phyloP scores from a whole-genome alignment of 768 basidiomycete genomes.

The Termitomyces sp. region DNA sequence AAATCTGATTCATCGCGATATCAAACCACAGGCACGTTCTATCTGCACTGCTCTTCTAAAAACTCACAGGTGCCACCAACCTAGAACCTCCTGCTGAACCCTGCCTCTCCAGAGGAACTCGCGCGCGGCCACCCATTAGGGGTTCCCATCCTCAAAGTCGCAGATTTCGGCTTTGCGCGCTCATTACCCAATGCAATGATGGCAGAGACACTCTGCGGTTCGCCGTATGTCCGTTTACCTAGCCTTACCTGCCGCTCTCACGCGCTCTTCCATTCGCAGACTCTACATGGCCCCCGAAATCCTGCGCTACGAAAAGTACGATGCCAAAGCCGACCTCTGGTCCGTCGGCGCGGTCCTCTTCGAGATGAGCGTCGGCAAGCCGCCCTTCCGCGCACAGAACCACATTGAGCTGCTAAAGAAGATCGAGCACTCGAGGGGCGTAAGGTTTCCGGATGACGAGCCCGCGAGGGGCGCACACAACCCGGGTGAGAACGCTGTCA shows the following conservation, averaged over 20 bases:
- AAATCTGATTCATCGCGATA: constrained; percentile 93
- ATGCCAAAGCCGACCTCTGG: constrained; percentile 97
- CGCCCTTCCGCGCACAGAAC: constrained; percentile 93
- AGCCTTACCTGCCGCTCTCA: neutral
- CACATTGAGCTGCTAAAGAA: constrained; percentile 92
- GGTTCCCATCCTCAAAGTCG: constrained; percentile 93
- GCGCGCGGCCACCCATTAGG: constrained; percentile 85
- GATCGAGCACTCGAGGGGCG: constrained; percentile 88
- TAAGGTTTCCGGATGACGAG: constrained; percentile 94
- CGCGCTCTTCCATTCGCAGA: constrained; percentile 29
- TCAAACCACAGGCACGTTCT: constrained; percentile 82
- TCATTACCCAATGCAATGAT: constrained; percentile 88
- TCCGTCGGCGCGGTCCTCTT: constrained; percentile 95
- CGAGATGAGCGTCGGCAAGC: constrained; percentile 91
- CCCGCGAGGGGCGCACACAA: constrained; percentile 31
- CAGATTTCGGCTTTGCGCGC: constrained; percentile 97
- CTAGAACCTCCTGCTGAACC: constrained; percentile 86
- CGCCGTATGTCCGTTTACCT: constrained; percentile 62
- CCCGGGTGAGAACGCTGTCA: neutral
- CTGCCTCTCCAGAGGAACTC: constrained; percentile 76
- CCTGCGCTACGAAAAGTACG: constrained; percentile 93
- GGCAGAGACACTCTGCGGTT: constrained; percentile 97
- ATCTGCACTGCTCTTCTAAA: neutral
- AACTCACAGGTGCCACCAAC: neutral
- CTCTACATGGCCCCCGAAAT: constrained; percentile 99